A percentile compares a stretch with the other conserved stretches of the same genome.
These are phyloP conservation scores for Gymnopilus dilepis DNA, from an alignment of 768 basidiomycete species.

Conservation along the genomic window DNA sequence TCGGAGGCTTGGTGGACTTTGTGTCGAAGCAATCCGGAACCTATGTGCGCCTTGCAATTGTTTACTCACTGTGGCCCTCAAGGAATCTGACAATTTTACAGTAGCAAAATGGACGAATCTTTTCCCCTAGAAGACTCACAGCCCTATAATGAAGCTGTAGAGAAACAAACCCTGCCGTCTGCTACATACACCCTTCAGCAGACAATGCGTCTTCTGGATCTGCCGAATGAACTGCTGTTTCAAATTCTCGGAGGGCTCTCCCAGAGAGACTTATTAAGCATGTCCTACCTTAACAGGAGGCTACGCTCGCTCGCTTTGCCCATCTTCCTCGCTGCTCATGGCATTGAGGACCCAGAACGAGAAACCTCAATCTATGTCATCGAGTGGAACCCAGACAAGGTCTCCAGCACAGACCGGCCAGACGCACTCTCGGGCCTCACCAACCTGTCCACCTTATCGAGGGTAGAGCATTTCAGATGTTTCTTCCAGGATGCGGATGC, in stretches of 20 bases:
- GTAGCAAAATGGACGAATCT: too few relatives aligned
- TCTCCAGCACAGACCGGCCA: constrained; percentile 1
- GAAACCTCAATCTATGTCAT: constrained; percentile 18
- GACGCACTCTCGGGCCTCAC: constrained; percentile 23
- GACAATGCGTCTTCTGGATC: constrained; percentile 10
- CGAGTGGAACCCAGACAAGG: constrained; percentile 19
- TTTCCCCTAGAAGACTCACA: not conserved
- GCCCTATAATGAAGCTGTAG: not conserved
- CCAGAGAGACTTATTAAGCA: constrained; percentile 15
- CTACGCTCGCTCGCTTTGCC: constrained; percentile 20
- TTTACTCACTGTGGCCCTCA: too few relatives aligned
- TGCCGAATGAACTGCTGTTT: constrained; percentile 27
- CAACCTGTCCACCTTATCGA: constrained; percentile 13
- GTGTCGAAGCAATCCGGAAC: not conserved
- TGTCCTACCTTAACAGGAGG: constrained; percentile 17
- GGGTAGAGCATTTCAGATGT: constrained; percentile 21
- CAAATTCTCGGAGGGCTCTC: constrained; percentile 21
- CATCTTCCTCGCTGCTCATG: constrained; percentile 20
- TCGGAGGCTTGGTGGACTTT: too few relatives aligned
- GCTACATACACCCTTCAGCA: not conserved
- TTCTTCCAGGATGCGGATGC: constrained; percentile 28
- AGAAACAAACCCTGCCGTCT: not conserved
- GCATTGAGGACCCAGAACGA: constrained; percentile 22
- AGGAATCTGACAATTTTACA: too few relatives aligned
- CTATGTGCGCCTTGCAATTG: too few relatives aligned